Conservation (phyloP, 1,284 basidiomycete genomes). For the Ceraceosorus guamensis region DNA sequence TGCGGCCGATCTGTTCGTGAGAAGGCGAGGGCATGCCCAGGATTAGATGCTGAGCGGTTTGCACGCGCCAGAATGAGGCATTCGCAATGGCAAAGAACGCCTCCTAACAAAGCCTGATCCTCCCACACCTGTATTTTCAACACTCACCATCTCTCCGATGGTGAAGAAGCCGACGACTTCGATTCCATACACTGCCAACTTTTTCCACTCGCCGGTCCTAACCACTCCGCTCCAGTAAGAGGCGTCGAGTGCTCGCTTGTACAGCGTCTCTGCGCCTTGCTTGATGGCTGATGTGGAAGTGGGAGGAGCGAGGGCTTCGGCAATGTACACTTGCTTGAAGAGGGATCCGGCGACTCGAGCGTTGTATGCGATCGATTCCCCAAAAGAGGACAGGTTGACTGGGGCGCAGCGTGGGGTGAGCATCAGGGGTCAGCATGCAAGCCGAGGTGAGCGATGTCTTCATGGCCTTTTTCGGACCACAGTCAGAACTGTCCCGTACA, state of each 20-base stretch:
- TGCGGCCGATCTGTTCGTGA: constrained; percentile 8
- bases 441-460: neutral
- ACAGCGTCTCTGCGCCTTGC: constrained; percentile 62
- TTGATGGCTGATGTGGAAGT: neutral
- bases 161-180: constrained; percentile 82
- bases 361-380: constrained; percentile 38
- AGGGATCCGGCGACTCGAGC: constrained; percentile 70
- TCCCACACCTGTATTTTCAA: neutral
- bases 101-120: neutral
- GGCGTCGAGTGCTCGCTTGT: constrained; percentile 60
- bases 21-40: neutral
- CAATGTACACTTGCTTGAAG: constrained; percentile 80
- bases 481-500: neutral
- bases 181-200: constrained; percentile 68
- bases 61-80: neutral
- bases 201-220: constrained; percentile 68
- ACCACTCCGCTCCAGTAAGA: constrained; percentile 66
- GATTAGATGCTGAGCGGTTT: neutral
- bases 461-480: neutral
- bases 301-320: constrained; percentile 54
- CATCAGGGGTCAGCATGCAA: neutral
- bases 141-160: constrained; percentile 45
- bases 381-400: constrained; percentile 12
- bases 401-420: neutral
- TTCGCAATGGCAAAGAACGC: neutral